Base-by-base conservation (phyloP, 1,139 yeast species). In the Candida mesenterica region DNA sequence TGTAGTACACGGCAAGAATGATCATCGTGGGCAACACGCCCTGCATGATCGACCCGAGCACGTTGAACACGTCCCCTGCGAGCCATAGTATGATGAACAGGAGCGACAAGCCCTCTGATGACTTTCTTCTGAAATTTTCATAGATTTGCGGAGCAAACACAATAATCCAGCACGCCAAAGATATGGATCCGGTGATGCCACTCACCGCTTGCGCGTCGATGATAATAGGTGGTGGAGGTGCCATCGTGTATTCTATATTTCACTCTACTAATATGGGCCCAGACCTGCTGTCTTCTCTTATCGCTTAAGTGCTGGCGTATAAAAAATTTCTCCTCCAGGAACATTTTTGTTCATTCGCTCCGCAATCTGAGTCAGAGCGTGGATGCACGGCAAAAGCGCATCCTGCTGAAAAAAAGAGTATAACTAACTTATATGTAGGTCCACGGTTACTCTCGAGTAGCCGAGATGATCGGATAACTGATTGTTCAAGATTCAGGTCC, bases 141-240 rank as follows among this genome's bases (percentile, higher is more conserved):
- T 88, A 90, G 30, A 92, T 83, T 57, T 92, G 98, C 12, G 98
- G 98, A 27, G 96, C 95, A 68, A 92, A 92, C 16, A 92, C 97
- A 36, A 92, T 89, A 44, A 92, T 84, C 98, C 98, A 92, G 59
- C 97, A 92, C 14, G 97, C 96, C 30, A 92, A 76, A 13, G 97
- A 90, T 31, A 92, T 87, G 16, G 95, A 84, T 50, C 96, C 96
- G 15, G 92, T 77, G 42, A 88, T 84, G 4, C 95, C 96, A 54
- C 94, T 83, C 26, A 88, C 78, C 8, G 87, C 86, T 48, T 79
- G 79, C n/a, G 88, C 80, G 49, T 82, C 86, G 39, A 85, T 64
- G 24, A 75, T 70, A 22, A 82, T 76, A 9, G 88, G 86, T 20
- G 83, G 82, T 32, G 83, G 82, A 26, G 80, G 80, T 30, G 79